A percentile compares a stretch with the other conserved stretches of the same genome.
Evolutionary conservation across 352 stramenopile genomes (phyloP).

Genomic region (Phytophthora multivora): DNA sequence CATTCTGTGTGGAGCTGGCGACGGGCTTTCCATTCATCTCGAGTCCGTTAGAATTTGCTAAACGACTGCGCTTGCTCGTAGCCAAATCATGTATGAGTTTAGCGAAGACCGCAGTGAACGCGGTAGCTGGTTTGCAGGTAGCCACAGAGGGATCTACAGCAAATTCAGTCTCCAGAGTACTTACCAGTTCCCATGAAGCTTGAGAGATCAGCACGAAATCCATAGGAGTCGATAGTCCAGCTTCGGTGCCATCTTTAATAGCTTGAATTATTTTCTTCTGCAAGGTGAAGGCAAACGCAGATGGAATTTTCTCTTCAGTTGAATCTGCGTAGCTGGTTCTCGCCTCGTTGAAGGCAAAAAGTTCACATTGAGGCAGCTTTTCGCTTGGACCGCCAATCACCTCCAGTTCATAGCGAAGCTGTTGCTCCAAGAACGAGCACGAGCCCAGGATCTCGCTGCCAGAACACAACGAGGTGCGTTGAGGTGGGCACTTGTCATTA

Average conservation of each 20-base stretch:
- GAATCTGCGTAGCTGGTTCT: not conserved
- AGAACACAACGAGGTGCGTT: slow-evolving; percentile 5
- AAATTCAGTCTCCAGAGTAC: slow-evolving; percentile 38
- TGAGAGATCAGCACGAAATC: slow-evolving; percentile 61
- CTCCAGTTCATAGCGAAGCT: slow-evolving; percentile 38
- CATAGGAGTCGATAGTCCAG: slow-evolving; percentile 24
- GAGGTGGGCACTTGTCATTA: slow-evolving; percentile 5
- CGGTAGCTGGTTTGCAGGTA: not conserved
- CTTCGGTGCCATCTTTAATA: slow-evolving; percentile 32
- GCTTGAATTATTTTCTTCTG: slow-evolving; percentile 46
- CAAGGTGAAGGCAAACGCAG: slow-evolving; percentile 24
- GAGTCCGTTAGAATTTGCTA: slow-evolving; percentile 9
- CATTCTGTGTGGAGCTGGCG: not conserved
- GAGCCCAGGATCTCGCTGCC: slow-evolving; percentile 16
- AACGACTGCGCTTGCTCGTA: slow-evolving; percentile 40
- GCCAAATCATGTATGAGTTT: slow-evolving; percentile 41
- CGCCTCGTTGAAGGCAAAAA: slow-evolving; percentile 35
- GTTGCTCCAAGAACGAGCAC: slow-evolving; percentile 41
- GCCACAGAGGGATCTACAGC: not conserved
- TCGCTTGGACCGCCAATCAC: slow-evolving; percentile 44
- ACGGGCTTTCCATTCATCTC: not conserved
- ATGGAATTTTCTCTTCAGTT: not conserved
- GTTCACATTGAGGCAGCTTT: slow-evolving; percentile 22
- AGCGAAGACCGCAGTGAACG: slow-evolving; percentile 38
- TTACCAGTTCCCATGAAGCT: slow-evolving; percentile 60